Evolutionary conservation across 768 basidiomycete genomes (phyloP), one percentile per base, ranked within the genome.

Genomic region (Cystoderma amianthinum): DNA sequence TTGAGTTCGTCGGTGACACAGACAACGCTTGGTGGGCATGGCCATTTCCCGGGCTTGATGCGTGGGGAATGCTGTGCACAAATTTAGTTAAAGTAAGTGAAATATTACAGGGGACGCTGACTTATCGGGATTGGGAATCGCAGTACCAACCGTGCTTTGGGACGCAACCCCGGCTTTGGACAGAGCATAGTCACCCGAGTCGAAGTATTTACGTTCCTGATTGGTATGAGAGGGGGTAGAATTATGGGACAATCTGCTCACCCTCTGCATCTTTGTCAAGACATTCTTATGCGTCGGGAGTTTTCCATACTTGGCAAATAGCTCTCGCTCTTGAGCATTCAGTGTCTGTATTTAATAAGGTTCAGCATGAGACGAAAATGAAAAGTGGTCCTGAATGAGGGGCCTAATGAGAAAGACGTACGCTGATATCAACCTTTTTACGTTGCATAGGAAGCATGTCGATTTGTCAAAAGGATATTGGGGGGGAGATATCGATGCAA

Each of bases 141-240:
- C 89, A 6, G 94, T 98, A 20, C 96, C 96, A 42, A 97, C 91
- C 2, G 80, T 74, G 48, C 74, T 87, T 60, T 90, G 88, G 36
- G 89, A 83, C n/a, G 84, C 74, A 36, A 85, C 82, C 19, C 96
- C 87, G 2, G 96, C 96, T 63, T 98, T 97, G 38, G 91, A 92
- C 50, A 99, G 72, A 21, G 94, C 94, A 57, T 98, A 98, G 62
- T 99, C 96, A 44, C 96, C 96, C 42, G 95, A 98, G 66, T 98
- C 96, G 62, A 99, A 99, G 68, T 92, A 99, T 65, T 98, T 98
- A 55, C 96, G 88, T 58, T 99, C 95, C 94, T 97, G 51, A 54
- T 47, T 48, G 43, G 41, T 25, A 49, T 37, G 39, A 44, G 33
- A 32, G 46, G 28, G 42, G 25, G 42, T 32, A 47, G 38, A 46